Base-by-base conservation (phyloP, 1,139 yeast species). In the Entelexis paramagnoliae region DNA sequence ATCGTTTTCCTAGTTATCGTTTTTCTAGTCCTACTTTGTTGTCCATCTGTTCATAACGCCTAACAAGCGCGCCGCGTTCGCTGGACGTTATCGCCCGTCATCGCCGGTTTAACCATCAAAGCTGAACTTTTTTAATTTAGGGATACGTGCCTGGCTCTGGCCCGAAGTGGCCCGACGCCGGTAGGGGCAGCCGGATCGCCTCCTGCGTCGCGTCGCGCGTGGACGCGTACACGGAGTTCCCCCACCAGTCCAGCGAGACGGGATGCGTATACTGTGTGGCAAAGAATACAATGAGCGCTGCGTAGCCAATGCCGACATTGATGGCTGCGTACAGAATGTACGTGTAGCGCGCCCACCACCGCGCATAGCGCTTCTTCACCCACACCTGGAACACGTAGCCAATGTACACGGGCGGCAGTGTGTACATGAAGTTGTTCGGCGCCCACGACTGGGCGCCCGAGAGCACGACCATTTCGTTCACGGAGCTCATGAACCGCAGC, bases 291-390 rank as follows among this genome's bases (percentile, higher is more conserved):
- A 79, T 63, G 30, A 67, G 55, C 11, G 65, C 66, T 13, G 66
- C 56, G 41, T 64, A 58, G 19, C 67, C 68, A 10, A 60, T 56
- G 14, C 83, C 84, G 3, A 81, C 78, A 26, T 77, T 75, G n/a
- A 80, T 66, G 1, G 77, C 83, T 55, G 80, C 75, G 35, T 60
- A 58, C 46, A 79, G 65, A 6, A 80, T 73, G 62, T 80, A 81
- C 60, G 77, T 79, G 66, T 80, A 81, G 59, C 72, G 72, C 33
- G 68, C 68, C 67, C 74, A 73, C 79, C 80, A 74, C 20, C 69
- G 64, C 22, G 70, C 58, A 57, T 72, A 74, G 55, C 74, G 68
- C 57, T 64, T 70, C 56, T 70, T 75, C 55, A 76, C 65, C 59
- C 68, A 66, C 59, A 70, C 70, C 68, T 17, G 73, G 68, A 52